These are phyloP conservation scores for Boletus subparvulus DNA, from an alignment of 768 basidiomycete genomes.

Conservation along the genomic window DNA sequence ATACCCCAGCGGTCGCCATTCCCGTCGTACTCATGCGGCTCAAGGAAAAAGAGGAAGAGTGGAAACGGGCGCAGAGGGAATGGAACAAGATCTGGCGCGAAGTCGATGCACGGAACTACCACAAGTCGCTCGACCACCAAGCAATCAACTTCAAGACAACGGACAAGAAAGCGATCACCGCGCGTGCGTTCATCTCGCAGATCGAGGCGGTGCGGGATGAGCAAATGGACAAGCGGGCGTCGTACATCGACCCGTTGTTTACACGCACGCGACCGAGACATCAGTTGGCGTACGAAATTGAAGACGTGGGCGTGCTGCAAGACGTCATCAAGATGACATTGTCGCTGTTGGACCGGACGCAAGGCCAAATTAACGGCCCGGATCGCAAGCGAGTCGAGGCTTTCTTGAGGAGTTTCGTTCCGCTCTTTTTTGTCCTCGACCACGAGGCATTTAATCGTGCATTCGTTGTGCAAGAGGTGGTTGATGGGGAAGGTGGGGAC, in stretches of 20 bases:
- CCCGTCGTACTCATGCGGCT: constrained; percentile 86
- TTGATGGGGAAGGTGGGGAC: constrained; percentile 61
- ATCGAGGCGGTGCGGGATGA: constrained; percentile 84
- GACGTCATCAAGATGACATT: constrained; percentile 88
- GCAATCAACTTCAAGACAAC: constrained; percentile 84
- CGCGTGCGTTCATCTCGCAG: constrained; percentile 77
- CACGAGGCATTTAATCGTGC: constrained; percentile 66
- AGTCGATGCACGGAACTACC: constrained; percentile 91
- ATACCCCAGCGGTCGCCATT: constrained; percentile 83
- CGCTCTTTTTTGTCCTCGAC: constrained; percentile 77
- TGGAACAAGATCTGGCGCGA: constrained; percentile 99
- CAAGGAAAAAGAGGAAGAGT: constrained; percentile 97
- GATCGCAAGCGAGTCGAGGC: constrained; percentile 84
- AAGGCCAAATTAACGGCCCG: constrained; percentile 62
- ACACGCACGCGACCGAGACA: constrained; percentile 65
- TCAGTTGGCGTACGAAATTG: constrained; percentile 78
- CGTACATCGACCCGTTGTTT: constrained; percentile 50
- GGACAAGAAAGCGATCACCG: constrained; percentile 82
- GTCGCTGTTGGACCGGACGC: constrained; percentile 87
- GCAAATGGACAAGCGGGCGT: constrained; percentile 73
- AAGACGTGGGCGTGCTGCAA: constrained; percentile 74
- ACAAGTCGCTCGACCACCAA: constrained; percentile 92
- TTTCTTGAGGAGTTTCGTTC: constrained; percentile 73
- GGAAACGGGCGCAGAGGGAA: constrained; percentile 95
- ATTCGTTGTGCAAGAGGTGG: constrained; percentile 63